These are phyloP conservation scores for Crithidia thermophila DNA, from an alignment of 208 protist genomes.

Conservation along the genomic window DNA sequence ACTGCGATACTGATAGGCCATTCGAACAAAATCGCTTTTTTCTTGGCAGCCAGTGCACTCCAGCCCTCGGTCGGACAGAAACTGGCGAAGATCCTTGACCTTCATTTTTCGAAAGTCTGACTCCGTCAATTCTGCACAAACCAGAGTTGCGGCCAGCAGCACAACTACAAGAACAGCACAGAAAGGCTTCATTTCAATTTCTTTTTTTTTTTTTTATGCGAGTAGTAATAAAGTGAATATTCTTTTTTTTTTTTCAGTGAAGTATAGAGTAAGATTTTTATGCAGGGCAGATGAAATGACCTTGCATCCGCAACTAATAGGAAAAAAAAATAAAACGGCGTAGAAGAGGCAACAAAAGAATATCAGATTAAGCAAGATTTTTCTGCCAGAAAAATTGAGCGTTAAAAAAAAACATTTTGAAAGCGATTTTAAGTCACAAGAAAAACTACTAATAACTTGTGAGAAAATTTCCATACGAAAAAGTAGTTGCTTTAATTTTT, in stretches of 20 bases:
- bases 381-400: background rate
- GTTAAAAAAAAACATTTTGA: background rate
- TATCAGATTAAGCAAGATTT: slow-evolving; percentile 7
- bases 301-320: background rate
- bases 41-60: slow-evolving; percentile 81
- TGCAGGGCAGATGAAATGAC: too few relatives aligned
- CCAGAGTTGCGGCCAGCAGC: slow-evolving; percentile 22
- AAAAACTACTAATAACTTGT: too few relatives aligned
- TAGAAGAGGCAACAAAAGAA: slow-evolving; percentile 1
- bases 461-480: too few relatives aligned
- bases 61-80: slow-evolving; percentile 77
- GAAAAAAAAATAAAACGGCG: background rate
- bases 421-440: too few relatives aligned
- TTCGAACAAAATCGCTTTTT: slow-evolving; percentile 88
- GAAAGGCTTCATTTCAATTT: slow-evolving; percentile 20
- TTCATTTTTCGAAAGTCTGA: slow-evolving; percentile 89
- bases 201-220: slow-evolving; percentile 14
- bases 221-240: background rate
- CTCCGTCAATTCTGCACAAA: slow-evolving; percentile 42
- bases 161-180: slow-evolving; percentile 10
- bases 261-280: background rate
- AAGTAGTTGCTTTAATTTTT: too few relatives aligned
- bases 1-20: slow-evolving; percentile 73
- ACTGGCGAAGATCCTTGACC: slow-evolving; percentile 83
- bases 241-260: background rate